These are phyloP conservation scores for Spirogloea muscicola DNA, from an alignment of 139 green algal genomes.

Conservation along the genomic window DNA sequence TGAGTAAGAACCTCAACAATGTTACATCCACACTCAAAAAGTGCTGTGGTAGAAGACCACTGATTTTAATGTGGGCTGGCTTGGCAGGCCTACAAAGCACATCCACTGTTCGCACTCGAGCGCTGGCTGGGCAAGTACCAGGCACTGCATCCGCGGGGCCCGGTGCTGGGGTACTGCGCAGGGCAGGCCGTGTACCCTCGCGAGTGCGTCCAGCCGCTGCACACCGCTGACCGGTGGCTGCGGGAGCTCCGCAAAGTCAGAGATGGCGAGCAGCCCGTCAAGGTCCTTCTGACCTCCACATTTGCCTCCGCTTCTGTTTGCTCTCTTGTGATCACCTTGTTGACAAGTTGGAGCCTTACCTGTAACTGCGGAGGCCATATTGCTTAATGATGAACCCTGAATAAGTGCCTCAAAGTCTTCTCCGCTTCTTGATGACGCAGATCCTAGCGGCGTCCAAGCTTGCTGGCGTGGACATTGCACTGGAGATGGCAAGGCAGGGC, in stretches of 20 bases:
- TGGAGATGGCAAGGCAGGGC: constrained; percentile 3
- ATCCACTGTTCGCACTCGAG: constrained; percentile 49
- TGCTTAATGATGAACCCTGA: no score
- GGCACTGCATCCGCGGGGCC: constrained; percentile 24
- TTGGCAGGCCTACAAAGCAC: constrained; percentile 29
- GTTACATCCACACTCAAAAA: background rate
- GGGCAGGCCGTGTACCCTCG: constrained; percentile 44
- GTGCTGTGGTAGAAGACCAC: background rate
- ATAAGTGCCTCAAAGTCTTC: no score
- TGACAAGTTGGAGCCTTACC: no score
- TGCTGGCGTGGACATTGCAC: constrained; percentile 11
- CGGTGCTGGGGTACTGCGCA: constrained; percentile 41
- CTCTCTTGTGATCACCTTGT: background rate
- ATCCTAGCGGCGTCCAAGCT: constrained; percentile 23
- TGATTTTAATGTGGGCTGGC: background rate
- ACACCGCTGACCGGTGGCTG: constrained; percentile 47
- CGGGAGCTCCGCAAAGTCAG: constrained; percentile 30
- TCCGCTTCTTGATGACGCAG: constrained; percentile 4
- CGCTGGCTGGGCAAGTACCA: constrained; percentile 49
- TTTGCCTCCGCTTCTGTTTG: background rate
- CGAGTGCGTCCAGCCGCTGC: constrained; percentile 42
- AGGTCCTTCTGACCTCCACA: constrained; percentile 22
- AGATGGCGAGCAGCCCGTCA: constrained; percentile 36
- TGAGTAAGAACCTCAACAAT: background rate
- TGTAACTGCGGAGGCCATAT: no score